Conservation (phyloP, 345 rosid genomes). For the Salix dunnii region DNA sequence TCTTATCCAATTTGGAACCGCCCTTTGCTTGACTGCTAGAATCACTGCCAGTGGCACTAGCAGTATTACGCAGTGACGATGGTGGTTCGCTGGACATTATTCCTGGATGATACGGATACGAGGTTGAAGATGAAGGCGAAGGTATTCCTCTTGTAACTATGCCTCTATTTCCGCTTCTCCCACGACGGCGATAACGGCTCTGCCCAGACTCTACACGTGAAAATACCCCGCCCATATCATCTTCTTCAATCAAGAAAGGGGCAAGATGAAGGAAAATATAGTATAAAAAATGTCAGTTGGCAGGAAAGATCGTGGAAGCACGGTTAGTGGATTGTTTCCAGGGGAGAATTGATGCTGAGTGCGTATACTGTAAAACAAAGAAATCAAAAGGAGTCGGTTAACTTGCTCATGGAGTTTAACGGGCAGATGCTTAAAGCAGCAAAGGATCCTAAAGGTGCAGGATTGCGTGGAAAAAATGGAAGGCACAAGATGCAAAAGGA, state of each 20-base stretch:
- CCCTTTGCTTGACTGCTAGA: background rate
- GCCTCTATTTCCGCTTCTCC: background rate
- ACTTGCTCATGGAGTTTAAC: background rate
- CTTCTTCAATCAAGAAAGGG: background rate
- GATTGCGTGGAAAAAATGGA: background rate
- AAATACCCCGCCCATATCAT: slow-evolving; percentile 11
- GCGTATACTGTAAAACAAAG: background rate
- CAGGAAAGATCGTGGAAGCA: background rate
- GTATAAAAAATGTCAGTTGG: background rate
- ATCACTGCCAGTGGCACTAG: too few species aligned
- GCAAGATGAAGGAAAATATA: background rate
- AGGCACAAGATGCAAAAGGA: background rate
- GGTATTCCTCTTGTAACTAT: background rate
- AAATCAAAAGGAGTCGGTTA: background rate
- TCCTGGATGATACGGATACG: background rate
- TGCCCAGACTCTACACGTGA: background rate
- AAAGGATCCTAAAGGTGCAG: background rate
- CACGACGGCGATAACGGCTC: background rate
- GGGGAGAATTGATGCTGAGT: background rate
- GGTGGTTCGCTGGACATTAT: background rate
- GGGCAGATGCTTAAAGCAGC: background rate
- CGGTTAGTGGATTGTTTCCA: background rate
- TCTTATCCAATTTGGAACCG: background rate
- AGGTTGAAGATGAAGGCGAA: background rate
- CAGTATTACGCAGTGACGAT: background rate